Conservation (phyloP, 495 filamentous ascomycete species). For the Glarea lozoyensis region DNA sequence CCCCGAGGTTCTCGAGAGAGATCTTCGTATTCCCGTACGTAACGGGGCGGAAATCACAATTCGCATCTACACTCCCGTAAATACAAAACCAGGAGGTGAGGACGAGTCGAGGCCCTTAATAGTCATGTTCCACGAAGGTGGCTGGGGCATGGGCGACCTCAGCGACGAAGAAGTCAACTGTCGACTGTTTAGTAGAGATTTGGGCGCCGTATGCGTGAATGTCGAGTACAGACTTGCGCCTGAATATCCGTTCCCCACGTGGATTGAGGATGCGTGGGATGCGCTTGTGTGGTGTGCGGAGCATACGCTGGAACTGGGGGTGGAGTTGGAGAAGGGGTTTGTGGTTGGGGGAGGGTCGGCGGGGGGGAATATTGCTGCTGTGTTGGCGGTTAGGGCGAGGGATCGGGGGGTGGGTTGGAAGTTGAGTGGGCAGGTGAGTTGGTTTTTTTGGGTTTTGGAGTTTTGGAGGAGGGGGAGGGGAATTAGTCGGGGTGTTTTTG, state of each 20-base stretch:
- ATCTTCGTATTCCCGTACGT: slow-evolving; percentile 28
- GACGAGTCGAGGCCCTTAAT: too few species aligned
- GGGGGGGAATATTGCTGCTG: slow-evolving; percentile 36
- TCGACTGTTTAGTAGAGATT: slow-evolving; percentile 19
- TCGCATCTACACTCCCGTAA: slow-evolving; percentile 25
- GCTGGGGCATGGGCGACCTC: slow-evolving; percentile 30
- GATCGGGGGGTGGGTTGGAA: too few species aligned
- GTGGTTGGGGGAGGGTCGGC: slow-evolving; percentile 39
- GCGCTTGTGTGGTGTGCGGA: slow-evolving; percentile 35
- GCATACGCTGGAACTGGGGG: slow-evolving; percentile 2
- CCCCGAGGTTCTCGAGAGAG: slow-evolving; percentile 13
- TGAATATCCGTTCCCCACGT: slow-evolving; percentile 35
- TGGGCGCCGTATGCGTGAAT: slow-evolving; percentile 27
- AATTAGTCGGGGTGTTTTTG: too few species aligned
- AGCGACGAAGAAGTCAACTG: slow-evolving; percentile 23
- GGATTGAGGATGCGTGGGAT: slow-evolving; percentile 39
- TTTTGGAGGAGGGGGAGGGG: too few species aligned
- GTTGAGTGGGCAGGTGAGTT: too few species aligned
- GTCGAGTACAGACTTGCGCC: slow-evolving; percentile 39
- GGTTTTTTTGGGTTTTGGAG: too few species aligned
- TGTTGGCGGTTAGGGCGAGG: slow-evolving; percentile 30
- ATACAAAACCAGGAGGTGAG: slow-evolving; percentile 19
- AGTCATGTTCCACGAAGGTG: slow-evolving; percentile 34
- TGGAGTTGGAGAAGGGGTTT: slow-evolving; percentile 28
- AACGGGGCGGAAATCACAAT: slow-evolving; percentile 30